Evolutionary conservation across 176 grass and related monocot genomes (phyloP), one percentile per base, ranked within the genome.

Genomic region (Urochloa ruziziensis): DNA sequence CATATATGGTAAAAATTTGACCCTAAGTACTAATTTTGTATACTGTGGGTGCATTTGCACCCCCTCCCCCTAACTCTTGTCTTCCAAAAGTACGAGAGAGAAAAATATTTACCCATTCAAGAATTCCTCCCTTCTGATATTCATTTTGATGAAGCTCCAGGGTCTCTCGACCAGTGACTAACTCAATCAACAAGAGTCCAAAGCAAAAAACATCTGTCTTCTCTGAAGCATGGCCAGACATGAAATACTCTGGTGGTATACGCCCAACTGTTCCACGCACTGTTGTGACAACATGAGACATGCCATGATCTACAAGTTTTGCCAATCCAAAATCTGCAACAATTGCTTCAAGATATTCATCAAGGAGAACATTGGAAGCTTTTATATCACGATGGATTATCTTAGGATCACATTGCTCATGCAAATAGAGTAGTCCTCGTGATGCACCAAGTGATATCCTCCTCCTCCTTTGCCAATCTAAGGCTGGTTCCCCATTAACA

Each of bases 321-420:
- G 86, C 92, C 69, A 94, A 69, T 13, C 95, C 95, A 34, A 94
- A 97, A 89, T 97, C 92, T 1, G 92, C 90, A 47, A 97, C 92
- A 60, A 94, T 57, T 13, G 95, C 92, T 83, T 97, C 92, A 30
- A 94, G 70, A 89, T 86, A 63, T 60, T 90, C 88, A 79, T 94
- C 95, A 28, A 97, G 92, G 46, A 97, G 95, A 82, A 94, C 28
- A 1, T 97, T 97, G 15, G 86, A 89, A n/a, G 84, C 95, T 88
- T 97, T 97, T 79, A 97, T 94, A 67, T 97, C 95, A 10, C 95
- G 63, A 70, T 94, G 95, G 34, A 94, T 94, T 63, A 97, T 97
- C 61, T 90, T 97, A 36, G 86, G 90, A 53, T 94, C 92, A 71
- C 95, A 97, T 43, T 91, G 88, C 33, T 94, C 95, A 25, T 97